Evolutionary conservation across 2,329 filamentous ascomycete species (phyloP).

Genomic region (Colletotrichum sp.): DNA sequence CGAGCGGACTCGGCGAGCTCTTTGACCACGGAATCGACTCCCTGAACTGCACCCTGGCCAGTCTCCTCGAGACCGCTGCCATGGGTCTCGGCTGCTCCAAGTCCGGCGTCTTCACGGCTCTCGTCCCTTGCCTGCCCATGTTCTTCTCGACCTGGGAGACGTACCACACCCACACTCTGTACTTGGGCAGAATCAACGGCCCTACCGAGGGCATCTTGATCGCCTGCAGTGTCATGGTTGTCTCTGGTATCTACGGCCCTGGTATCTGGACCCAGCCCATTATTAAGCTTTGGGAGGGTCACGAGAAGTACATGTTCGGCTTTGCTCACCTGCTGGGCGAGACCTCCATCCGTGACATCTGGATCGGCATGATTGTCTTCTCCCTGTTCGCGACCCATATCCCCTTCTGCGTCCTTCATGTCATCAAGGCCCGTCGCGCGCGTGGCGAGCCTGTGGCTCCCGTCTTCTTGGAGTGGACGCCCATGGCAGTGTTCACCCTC

Average conservation of each 20-base stretch:
- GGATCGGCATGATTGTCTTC: slow-evolving; percentile 74
- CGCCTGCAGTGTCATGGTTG: slow-evolving; percentile 83
- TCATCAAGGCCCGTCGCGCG: slow-evolving; percentile 75
- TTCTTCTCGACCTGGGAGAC: slow-evolving; percentile 99
- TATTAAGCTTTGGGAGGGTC: slow-evolving; percentile 62
- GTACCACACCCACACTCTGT: slow-evolving; percentile 97
- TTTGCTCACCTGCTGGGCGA: slow-evolving; percentile 68
- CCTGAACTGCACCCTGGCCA: slow-evolving; percentile 93
- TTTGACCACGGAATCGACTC: slow-evolving; percentile 99
- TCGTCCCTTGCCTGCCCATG: slow-evolving; percentile 94
- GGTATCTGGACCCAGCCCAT: slow-evolving; percentile 84
- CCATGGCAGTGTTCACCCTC: slow-evolving; percentile 81
- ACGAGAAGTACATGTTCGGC: slow-evolving; percentile 54
- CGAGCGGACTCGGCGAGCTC: slow-evolving; percentile 91
- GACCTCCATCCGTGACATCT: slow-evolving; percentile 83
- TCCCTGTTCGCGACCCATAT: slow-evolving; percentile 77
- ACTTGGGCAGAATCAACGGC: slow-evolving; percentile 95
- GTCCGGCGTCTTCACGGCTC: slow-evolving; percentile 87
- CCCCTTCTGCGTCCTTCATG: slow-evolving; percentile 89
- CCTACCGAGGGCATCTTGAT: slow-evolving; percentile 95
- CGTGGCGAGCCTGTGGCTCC: slow-evolving; percentile 78
- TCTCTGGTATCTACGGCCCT: slow-evolving; percentile 87
- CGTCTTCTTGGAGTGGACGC: slow-evolving; percentile 92
- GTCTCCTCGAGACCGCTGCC: slow-evolving; percentile 87
- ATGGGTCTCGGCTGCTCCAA: slow-evolving; percentile 89